phyloP scores from a whole-genome alignment of 768 basidiomycete genomes.

The Auriscalpium vulgare region DNA sequence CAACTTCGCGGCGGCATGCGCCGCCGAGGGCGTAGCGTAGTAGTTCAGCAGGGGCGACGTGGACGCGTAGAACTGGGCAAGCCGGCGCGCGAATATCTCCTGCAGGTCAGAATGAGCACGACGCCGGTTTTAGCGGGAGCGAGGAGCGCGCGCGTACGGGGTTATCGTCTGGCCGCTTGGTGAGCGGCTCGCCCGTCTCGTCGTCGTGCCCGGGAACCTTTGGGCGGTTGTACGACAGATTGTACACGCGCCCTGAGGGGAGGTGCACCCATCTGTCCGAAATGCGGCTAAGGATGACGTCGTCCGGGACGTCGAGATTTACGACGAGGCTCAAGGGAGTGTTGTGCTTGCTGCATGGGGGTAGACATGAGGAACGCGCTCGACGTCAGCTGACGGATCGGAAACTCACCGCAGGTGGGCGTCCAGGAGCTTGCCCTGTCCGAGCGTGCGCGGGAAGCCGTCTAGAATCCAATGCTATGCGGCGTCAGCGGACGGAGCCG shows the following conservation, averaged over 20 bases:
- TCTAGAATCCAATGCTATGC: slow-evolving; percentile 84
- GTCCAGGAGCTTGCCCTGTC: slow-evolving; percentile 77
- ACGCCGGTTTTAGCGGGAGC: not conserved
- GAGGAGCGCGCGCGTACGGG: slow-evolving; percentile 46
- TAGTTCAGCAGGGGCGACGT: slow-evolving; percentile 79
- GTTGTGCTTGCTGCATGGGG: slow-evolving; percentile 41
- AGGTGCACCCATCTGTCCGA: slow-evolving; percentile 87
- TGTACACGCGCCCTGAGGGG: slow-evolving; percentile 86
- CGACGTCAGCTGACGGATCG: not conserved
- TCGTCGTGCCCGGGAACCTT: slow-evolving; percentile 77
- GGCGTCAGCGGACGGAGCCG: not conserved
- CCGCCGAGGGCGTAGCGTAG: slow-evolving; percentile 39
- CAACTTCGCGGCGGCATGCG: slow-evolving; percentile 35
- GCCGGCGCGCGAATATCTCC: slow-evolving; percentile 73
- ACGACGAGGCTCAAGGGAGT: slow-evolving; percentile 73
- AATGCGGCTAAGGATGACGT: slow-evolving; percentile 78
- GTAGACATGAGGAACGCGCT: not conserved
- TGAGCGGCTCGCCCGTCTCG: slow-evolving; percentile 79
- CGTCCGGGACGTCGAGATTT: slow-evolving; percentile 83
- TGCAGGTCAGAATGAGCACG: slow-evolving; percentile 23
- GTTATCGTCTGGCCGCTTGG: slow-evolving; percentile 84
- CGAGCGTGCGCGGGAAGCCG: slow-evolving; percentile 84
- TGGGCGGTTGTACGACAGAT: slow-evolving; percentile 80
- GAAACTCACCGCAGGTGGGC: slow-evolving; percentile 54
- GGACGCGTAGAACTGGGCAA: slow-evolving; percentile 67